Evolutionary conservation across 2,329 filamentous ascomycete genomes (phyloP), one percentile per base, ranked within the genome.

Genomic region (Arthrinium puccinioides): DNA sequence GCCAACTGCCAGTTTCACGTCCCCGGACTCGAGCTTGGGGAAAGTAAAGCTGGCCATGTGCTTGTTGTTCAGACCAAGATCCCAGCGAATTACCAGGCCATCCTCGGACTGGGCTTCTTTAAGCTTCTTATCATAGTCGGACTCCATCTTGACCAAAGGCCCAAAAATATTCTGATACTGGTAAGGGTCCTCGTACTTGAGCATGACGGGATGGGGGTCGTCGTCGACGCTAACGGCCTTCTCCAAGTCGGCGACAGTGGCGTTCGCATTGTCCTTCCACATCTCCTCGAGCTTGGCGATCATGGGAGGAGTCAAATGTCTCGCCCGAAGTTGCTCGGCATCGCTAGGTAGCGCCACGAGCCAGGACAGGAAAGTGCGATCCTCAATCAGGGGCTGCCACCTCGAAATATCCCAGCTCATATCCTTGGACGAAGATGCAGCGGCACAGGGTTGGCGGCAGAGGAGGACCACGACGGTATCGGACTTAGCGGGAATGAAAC

Each of bases 321-420:
- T 82, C 38, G 90, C 92, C 40, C 92, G 87, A 43, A 98, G 82
- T 63, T 97, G 92, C 64, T 98, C 92, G 50, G 92, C 86, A 56
- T 98, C 94, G 23, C 85, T 86, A 2, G 92, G 92, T 9, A 84
- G 73, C 31, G 81, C 79, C 7, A 98, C 90, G 18, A 98, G 84
- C 92, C 92, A 98, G 26, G 84, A 76, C 25, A 98, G 66, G 58
- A 98, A 98, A 13, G 88, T 92, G 34, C 92, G 87, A 56, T 98
- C 92, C 61, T 96, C 89, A 47, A 98, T 97, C 41, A 98, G 72
- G 10, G 92, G 92, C 59, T 97, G 89, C 92, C 92, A 98, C 56
- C 89, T 81, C 19, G 90, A 94, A 6, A 89, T 94, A 60, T 98
- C 92, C 92, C 92, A 98, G 60, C 92, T 98, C 89, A 98, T 97